Evolutionary conservation across 768 basidiomycete species (phyloP), one percentile per base, ranked within the genome.

Genomic region (Termitomyces sp.): DNA sequence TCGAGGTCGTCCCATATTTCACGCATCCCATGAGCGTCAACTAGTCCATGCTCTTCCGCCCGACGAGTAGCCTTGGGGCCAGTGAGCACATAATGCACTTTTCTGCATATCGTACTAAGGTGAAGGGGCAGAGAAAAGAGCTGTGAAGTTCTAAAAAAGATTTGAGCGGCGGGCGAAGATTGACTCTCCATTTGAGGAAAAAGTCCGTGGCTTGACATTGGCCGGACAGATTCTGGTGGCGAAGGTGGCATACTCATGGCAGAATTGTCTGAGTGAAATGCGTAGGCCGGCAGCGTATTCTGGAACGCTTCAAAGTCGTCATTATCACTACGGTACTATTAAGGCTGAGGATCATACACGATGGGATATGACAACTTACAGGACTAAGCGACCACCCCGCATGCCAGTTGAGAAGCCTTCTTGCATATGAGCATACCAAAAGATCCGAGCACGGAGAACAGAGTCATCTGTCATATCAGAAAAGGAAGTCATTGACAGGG

Each of bases 1-100:
- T 93, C 91, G 11, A 97, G 82, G 31, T 82, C 81, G 31, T 88
- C 83, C 95, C 94, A 98, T n/a, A 92, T 87, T 59, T 87, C 83
- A 27, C 83, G 77, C 72, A 98, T 79, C 2, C 79, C 78, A 37
- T 81, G 77, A 31, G 82, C 84, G 64, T 90, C 84, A 27, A 94
- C 72, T 34, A 79, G 72, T 33, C 78, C 75, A 48, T 82, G 78
- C 9, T 83, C 75, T 49, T 81, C 79, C 1, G 76, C 77, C 33
- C 77, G 75, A 27, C 79, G 80, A n/a, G 81, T 79, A 11, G 93
- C 93, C 62, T 83, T 86, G 15, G 83, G 78, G 0, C 93, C 91
- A 0, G 94, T 95, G 47, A 98, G 75, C 0, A 86, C 86, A 22
- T 78, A 73, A 65, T 97, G 91, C 39, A 96, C 82, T 54, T 82